These are phyloP conservation scores for Royoungia palumana DNA, from an alignment of 768 basidiomycete species.

Conservation along the genomic window DNA sequence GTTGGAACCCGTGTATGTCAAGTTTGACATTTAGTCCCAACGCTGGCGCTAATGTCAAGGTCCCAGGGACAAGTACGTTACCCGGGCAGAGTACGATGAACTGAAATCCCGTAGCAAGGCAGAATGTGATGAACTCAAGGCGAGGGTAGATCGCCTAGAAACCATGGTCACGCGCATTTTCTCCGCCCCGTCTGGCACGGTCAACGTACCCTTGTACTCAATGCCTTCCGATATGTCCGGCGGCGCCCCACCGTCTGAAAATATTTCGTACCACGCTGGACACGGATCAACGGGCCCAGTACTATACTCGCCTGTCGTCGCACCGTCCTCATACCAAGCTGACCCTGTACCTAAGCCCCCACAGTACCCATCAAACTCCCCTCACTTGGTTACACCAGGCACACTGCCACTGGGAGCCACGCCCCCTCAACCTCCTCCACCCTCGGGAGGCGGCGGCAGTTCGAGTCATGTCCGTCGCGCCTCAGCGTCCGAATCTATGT, in stretches of 20 bases:
- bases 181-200: constrained; percentile 25
- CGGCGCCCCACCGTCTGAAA: constrained; percentile 25
- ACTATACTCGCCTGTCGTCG: constrained; percentile 21
- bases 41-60: constrained; percentile 11
- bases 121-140: constrained; percentile 54
- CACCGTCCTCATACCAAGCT: constrained; percentile 23
- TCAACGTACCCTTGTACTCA: constrained; percentile 29
- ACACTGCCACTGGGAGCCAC: constrained; percentile 17
- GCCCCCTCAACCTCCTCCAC: constrained; percentile 15
- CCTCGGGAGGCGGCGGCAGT: constrained; percentile 9
- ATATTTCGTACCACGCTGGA: constrained; percentile 25
- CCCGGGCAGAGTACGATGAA: constrained; percentile 72
- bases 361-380: constrained; percentile 28
- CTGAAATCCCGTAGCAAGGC: constrained; percentile 50
- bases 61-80: constrained; percentile 75
- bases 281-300: constrained; percentile 27
- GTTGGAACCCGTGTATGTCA: constrained; percentile 72
- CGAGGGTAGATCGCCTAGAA: constrained; percentile 61
- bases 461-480: constrained; percentile 26
- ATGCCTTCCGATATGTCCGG: constrained; percentile 31
- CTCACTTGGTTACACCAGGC: constrained; percentile 25
- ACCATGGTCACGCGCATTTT: constrained; percentile 45
- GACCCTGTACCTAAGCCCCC: constrained; percentile 24
- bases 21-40: background rate
- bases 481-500: constrained; percentile 30